Evolutionary conservation across 164 flowering plant genomes (phyloP), one percentile per base, ranked within the genome.

Genomic region (Umbilicus rupestris): DNA sequence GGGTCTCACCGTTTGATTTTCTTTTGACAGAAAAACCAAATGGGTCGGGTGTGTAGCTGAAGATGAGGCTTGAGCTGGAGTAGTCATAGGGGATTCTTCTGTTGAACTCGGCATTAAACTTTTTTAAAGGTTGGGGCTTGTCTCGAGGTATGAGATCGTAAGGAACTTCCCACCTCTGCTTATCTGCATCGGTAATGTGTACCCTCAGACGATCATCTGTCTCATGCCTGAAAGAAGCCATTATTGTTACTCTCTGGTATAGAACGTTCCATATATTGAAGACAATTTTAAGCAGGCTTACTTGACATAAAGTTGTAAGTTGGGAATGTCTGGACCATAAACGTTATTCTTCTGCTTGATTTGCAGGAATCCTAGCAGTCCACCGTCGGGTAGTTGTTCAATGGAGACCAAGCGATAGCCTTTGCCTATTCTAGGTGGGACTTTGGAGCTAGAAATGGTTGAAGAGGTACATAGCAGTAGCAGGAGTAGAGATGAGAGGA

Each of bases 241-340:
- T 29, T 10, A 26, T 30, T 42, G 55, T 2, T 12, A 50, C 42
- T 62, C 35, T 30, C 11, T 29, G 28, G 10, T 19, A 31, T 35
- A n/a, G 9, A 62, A 22, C 22, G n/a, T 33, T 39, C 17, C 11
- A 39, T 14, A 16, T 28, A 66, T 31, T 29, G 20, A 0, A 41
- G 7, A 20, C 28, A 7, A 17, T 41, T 7, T 24, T 17, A 16
- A 31, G 45, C 24, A 68, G 47, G 66, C 37, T 29, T 76, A 94
- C 99, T 89, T 94, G 75, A 94, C 96, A 78, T 50, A 88, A 80
- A 94, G 85, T 69, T 78, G 90, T 72, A 94, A 72, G 66, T 71
- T 68, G 26, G 95, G 81, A 71, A 94, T 84, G 69, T 94, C 97
- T 60, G 94, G 79, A 62, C 99, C 99, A 69, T 89, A 94, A 46